Evolutionary conservation across 805 yeast species (phyloP).

Genomic region (Starmera quercuum): DNA sequence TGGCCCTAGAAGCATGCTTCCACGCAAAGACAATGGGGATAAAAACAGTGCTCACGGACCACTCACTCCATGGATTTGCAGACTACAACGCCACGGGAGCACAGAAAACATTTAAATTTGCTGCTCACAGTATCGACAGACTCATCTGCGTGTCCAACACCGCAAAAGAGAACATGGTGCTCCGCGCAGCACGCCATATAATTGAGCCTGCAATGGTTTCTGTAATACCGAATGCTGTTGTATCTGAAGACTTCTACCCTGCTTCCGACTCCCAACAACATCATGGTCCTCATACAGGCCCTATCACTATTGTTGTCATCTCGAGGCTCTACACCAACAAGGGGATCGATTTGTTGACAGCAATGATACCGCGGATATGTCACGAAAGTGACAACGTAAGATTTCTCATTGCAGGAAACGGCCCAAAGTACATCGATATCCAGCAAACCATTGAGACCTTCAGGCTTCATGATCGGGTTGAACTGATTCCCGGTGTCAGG

Average conservation of each 20-base stretch:
- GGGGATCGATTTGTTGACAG: constrained; percentile 85
- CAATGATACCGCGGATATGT: constrained; percentile 81
- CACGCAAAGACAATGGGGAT: constrained; percentile 93
- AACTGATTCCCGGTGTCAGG: constrained; percentile 74
- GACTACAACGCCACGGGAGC: constrained; percentile 78
- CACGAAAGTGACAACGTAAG: constrained; percentile 50
- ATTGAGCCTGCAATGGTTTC: constrained; percentile 71
- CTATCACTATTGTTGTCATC: constrained; percentile 81
- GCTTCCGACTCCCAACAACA: constrained; percentile 16
- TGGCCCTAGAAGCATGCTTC: constrained; percentile 86
- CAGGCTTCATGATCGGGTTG: constrained; percentile 81
- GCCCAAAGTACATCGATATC: constrained; percentile 88
- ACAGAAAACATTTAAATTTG: constrained; percentile 77
- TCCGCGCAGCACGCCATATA: constrained; percentile 79
- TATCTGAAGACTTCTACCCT: constrained; percentile 74
- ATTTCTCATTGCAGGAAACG: constrained; percentile 92
- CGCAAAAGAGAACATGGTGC: constrained; percentile 90
- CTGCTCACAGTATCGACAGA: constrained; percentile 81
- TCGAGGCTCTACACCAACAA: constrained; percentile 92
- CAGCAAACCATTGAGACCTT: constrained; percentile 91
- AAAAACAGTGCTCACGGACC: constrained; percentile 90
- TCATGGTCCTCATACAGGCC: too few relatives aligned
- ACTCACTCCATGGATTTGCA: constrained; percentile 90
- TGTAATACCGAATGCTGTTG: constrained; percentile 95
- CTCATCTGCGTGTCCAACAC: constrained; percentile 96